Percentiles rank a stretch among this genome's conserved stretches.
phyloP scores from a whole-genome alignment of 805 yeast genomes.

The Pichia nakasei region DNA sequence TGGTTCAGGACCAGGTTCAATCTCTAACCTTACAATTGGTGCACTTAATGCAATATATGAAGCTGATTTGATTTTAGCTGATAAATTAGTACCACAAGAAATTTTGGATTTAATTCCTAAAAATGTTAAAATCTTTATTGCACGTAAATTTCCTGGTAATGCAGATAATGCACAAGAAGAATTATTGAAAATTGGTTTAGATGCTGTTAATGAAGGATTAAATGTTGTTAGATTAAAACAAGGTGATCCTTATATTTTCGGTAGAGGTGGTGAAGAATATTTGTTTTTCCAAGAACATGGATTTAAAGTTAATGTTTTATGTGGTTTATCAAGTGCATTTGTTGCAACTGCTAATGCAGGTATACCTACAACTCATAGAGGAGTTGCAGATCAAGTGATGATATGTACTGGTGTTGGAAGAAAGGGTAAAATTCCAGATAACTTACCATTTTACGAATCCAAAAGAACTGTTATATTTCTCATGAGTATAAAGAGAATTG shows the following conservation, averaged over 20 bases:
- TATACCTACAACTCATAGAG: conserved; percentile 89
- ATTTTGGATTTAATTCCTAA: conserved; percentile 77
- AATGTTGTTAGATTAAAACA: conserved; percentile 86
- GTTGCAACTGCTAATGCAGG: conserved; percentile 77
- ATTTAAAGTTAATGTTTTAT: conserved; percentile 61
- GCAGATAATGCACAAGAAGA: conserved; percentile 92
- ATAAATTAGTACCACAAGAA: conserved; percentile 84
- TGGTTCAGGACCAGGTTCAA: conserved; percentile 92
- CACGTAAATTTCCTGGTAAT: conserved; percentile 92
- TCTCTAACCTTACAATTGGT: conserved; percentile 72
- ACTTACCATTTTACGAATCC: conserved; percentile 61
- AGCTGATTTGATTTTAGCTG: conserved; percentile 83
- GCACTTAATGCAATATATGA: conserved; percentile 72
- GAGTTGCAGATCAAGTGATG: conserved; percentile 84
- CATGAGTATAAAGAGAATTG: conserved; percentile 80
- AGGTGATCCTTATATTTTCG: conserved; percentile 95
- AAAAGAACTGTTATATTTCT: conserved; percentile 78
- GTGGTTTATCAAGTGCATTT: conserved; percentile 85
- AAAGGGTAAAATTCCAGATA: conserved; percentile 65
- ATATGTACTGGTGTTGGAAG: conserved; percentile 94
- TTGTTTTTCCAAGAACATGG: conserved; percentile 62
- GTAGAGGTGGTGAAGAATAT: conserved; percentile 93
- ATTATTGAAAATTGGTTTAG: conserved; percentile 62
- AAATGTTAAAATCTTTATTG: conserved; percentile 69
- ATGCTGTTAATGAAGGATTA: conserved; percentile 53